phyloP scores from a whole-genome alignment of 176 grass and related monocot species.

The Pontederia paniculata region DNA sequence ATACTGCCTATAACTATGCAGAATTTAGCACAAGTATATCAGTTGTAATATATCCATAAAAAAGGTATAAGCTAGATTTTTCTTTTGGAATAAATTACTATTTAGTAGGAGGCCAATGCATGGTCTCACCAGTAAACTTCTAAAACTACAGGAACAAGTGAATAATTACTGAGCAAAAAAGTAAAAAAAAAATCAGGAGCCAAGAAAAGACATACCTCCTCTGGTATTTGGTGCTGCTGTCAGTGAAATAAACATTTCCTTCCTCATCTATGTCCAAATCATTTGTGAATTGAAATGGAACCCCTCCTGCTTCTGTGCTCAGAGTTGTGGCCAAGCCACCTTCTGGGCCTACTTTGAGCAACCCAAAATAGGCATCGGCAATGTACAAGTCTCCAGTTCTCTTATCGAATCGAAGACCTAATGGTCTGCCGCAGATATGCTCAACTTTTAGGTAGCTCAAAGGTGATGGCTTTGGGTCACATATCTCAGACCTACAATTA shows the following conservation, averaged over 20 bases:
- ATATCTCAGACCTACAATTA: conserved; percentile 35
- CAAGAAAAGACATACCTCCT: conserved; percentile 55
- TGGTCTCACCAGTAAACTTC: too few species aligned
- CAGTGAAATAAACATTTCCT: conserved; percentile 80
- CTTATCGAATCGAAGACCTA: conserved; percentile 70
- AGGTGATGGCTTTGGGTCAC: conserved; percentile 54
- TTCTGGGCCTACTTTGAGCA: conserved; percentile 74
- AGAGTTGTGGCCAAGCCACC: conserved; percentile 68
- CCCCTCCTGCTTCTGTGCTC: conserved; percentile 74
- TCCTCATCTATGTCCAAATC: conserved; percentile 79
- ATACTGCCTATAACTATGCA: too few species aligned
- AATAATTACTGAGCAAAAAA: too few species aligned
- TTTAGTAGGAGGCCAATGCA: too few species aligned
- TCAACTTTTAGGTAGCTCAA: conserved; percentile 68
- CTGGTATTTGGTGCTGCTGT: conserved; percentile 76
- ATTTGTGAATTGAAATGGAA: conserved; percentile 81
- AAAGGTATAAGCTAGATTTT: too few species aligned
- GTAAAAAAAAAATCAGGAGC: neutral
- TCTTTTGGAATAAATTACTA: too few species aligned
- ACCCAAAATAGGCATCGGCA: conserved; percentile 75
- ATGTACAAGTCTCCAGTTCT: conserved; percentile 71
- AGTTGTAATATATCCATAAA: too few species aligned
- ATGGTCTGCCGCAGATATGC: conserved; percentile 79
- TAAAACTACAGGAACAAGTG: too few species aligned
- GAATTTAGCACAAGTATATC: too few species aligned